Base-by-base conservation (phyloP, 805 yeast genomes). In the Saccharomycopsis guyanensis region DNA sequence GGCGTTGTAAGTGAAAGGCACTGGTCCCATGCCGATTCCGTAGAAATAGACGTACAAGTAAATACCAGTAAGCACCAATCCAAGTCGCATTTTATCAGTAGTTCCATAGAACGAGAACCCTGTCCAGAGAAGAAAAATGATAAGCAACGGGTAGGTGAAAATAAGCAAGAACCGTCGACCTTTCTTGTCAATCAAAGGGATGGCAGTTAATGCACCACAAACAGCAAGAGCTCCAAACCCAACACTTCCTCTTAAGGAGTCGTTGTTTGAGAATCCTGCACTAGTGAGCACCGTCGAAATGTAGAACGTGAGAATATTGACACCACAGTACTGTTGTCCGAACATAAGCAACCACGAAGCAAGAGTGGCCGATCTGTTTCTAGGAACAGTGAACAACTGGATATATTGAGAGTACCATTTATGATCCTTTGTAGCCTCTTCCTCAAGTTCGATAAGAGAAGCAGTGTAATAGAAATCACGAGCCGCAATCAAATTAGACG, bases 101-200 rank as follows among this genome's bases (percentile, higher is more conserved):
- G 58, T 52, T 38, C 71, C 61, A 56, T 69, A 66, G 57, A 73
- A 66, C 1, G 72, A 73, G 36, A 69, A 66, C 29, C 75, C 76
- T 3, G 75, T 61, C 65, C 73, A 61, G 40, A 80, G 72, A 49
- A 80, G 59, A 59, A 72, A 75, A 40, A 75, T 50, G 10, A 73
- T 73, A 73, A 80, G 72, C 45, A 76, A 64, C 4, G 86, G 86
- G 62, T 78, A 70, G 1, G 86, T 80, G 35, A 62, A 57, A 40
- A 80, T 65, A 50, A 78, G 65, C 58, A 80, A 68, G 31, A 68
- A 62, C 51, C 78, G 58, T 53, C 78, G 63, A 13, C 78, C 78
- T 53, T 61, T 70, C 20, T 68, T 60, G 55, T 73, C 78, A 49
- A 73, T 72, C 44, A 72, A 65, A 53, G 66, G 70, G 45, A 72